phyloP scores from a whole-genome alignment of 768 basidiomycete genomes.

The Pleurotus djamor region DNA sequence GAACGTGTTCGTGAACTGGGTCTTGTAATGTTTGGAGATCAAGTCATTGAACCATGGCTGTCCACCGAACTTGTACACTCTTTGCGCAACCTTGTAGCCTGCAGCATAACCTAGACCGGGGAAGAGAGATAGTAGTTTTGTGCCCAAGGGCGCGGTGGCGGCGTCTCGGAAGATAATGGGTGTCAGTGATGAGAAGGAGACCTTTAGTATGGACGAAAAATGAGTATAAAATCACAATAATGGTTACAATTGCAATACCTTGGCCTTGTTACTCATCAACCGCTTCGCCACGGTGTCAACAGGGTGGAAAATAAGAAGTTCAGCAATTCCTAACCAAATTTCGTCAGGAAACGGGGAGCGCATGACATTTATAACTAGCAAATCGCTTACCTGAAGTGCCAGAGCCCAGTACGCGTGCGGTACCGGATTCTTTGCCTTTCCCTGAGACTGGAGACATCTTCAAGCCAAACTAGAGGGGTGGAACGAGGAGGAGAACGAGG shows the following conservation, averaged over 20 bases:
- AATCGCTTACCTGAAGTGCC: constrained; percentile 77
- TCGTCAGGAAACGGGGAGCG: constrained; percentile 6
- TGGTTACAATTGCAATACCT: constrained; percentile 36
- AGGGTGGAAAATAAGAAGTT: constrained; percentile 93
- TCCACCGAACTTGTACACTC: constrained; percentile 97
- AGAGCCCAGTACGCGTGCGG: constrained; percentile 88
- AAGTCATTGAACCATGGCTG: constrained; percentile 98
- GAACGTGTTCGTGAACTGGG: constrained; percentile 78
- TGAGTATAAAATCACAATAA: background rate
- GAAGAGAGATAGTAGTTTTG: constrained; percentile 89
- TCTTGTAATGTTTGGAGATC: constrained; percentile 79
- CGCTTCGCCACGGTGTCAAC: constrained; percentile 99
- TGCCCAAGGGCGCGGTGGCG: constrained; percentile 61
- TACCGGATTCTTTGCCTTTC: constrained; percentile 80
- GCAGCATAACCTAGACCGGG: constrained; percentile 98
- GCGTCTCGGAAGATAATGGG: constrained; percentile 87
- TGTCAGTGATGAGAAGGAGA: constrained; percentile 59
- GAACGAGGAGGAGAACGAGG: background rate
- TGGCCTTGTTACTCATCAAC: constrained; percentile 95
- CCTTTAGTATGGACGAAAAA: constrained; percentile 34
- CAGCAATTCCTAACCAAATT: constrained; percentile 66
- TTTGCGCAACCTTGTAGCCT: constrained; percentile 94
- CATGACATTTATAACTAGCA: background rate
- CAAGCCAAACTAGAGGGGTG: background rate
- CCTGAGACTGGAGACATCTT: constrained; percentile 43